A percentile compares a stretch with the other conserved stretches of the same genome.
These are phyloP conservation scores for Amanita phalloides DNA, from an alignment of 768 basidiomycete species.

Conservation along the genomic window DNA sequence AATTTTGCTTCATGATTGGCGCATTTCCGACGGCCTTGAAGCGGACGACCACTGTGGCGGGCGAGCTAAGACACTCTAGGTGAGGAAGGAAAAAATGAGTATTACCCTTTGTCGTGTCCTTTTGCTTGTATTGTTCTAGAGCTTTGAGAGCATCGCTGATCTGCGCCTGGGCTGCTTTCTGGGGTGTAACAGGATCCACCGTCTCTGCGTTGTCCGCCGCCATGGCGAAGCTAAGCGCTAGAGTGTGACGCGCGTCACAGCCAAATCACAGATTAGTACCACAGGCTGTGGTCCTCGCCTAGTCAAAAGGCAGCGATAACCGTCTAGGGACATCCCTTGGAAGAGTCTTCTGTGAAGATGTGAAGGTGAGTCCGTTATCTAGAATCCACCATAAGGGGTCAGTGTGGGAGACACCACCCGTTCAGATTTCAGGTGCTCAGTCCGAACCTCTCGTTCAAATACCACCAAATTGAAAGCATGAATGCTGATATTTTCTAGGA, in stretches of 20 bases:
- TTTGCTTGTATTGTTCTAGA: slow-evolving; percentile 79
- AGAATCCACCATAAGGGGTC: too few species aligned
- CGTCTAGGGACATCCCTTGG: too few species aligned
- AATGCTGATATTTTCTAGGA: too few species aligned
- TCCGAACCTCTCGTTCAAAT: too few species aligned
- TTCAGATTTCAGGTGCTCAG: too few species aligned
- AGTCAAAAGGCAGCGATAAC: too few species aligned
- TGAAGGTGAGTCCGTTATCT: too few species aligned
- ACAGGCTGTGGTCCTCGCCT: too few species aligned
- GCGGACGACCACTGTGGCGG: slow-evolving; percentile 77
- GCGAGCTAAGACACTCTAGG: background rate
- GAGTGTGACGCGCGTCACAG: background rate
- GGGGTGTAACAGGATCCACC: background rate
- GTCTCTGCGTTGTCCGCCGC: slow-evolving; percentile 2
- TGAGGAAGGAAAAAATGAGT: background rate
- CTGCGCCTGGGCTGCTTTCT: slow-evolving; percentile 11
- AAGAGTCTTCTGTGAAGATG: too few species aligned
- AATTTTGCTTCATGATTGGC: slow-evolving; percentile 98
- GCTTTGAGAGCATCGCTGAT: slow-evolving; percentile 52
- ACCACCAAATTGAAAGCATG: too few species aligned
- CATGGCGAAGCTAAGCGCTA: slow-evolving; percentile 1
- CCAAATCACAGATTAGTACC: too few species aligned
- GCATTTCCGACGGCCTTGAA: slow-evolving; percentile 98
- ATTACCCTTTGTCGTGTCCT: slow-evolving; percentile 69
- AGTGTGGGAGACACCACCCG: too few species aligned